Percentiles rank a stretch among this genome's conserved stretches.
Evolutionary conservation across 495 filamentous ascomycete species (phyloP).

Genomic region (Penicillium macrosclerotiorum): DNA sequence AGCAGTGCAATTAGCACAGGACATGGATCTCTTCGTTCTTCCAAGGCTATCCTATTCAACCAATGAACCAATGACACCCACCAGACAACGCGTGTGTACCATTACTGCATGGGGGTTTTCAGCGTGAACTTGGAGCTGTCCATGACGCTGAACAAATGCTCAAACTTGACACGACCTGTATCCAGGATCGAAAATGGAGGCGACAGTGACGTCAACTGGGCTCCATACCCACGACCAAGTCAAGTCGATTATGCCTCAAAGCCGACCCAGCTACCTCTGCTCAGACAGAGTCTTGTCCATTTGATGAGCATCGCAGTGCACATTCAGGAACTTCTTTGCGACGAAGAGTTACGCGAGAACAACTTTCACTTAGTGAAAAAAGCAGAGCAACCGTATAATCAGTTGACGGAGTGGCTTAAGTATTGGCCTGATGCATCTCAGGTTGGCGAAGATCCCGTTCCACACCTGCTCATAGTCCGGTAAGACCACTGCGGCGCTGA

Average conservation of each 20-base stretch:
- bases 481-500: too few species aligned
- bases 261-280: conserved; percentile 31
- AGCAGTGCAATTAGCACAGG: conserved; percentile 33
- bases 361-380: conserved; percentile 17
- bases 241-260: conserved; percentile 27
- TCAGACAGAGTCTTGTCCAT: conserved; percentile 22
- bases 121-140: conserved; percentile 38
- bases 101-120: conserved; percentile 39
- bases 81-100: conserved; percentile 22
- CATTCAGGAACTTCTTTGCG: conserved; percentile 28
- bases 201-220: conserved; percentile 29
- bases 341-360: conserved; percentile 17
- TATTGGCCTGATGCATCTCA: conserved; percentile 22
- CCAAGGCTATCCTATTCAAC: conserved; percentile 8
- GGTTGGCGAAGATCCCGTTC: conserved; percentile 23
- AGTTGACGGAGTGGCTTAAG: conserved; percentile 27
- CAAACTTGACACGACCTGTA: conserved; percentile 21
- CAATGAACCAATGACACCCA: conserved; percentile 12
- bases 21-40: conserved; percentile 28
- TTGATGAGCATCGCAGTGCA: conserved; percentile 27
- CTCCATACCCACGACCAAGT: conserved; percentile 40
- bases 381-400: conserved; percentile 20
- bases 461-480: conserved; percentile 39
- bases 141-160: conserved; percentile 24
- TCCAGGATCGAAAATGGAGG: conserved; percentile 16